Evolutionary conservation across 371 early-diverging fungal genomes (phyloP).

Genomic region (Capillidium heterosporum): DNA sequence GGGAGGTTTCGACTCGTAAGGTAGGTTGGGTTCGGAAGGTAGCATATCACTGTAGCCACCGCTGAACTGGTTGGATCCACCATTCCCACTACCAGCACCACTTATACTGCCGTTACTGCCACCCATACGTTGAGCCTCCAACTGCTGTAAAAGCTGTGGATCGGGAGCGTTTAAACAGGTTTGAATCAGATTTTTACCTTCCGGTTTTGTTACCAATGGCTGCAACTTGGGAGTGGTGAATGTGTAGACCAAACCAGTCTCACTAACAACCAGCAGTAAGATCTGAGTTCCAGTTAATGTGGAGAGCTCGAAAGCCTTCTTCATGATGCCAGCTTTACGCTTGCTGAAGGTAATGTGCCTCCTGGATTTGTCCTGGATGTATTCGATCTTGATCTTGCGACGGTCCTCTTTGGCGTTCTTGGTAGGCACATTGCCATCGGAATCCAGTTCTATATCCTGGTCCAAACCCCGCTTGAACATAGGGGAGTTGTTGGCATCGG

Average conservation of each 20-base stretch:
- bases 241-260: slow-evolving; percentile 95
- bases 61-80: too few relatives aligned
- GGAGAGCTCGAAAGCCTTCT: slow-evolving; percentile 95
- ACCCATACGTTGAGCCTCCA: not conserved
- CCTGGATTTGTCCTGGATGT: slow-evolving; percentile 86
- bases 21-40: too few relatives aligned
- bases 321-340: slow-evolving; percentile 98
- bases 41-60: too few relatives aligned
- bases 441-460: not conserved
- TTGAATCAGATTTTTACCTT: slow-evolving; percentile 89
- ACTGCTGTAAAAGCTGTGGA: slow-evolving; percentile 12
- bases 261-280: slow-evolving; percentile 86
- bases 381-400: slow-evolving; percentile 93
- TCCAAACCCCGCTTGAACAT: too few relatives aligned
- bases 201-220: slow-evolving; percentile 83
- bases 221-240: slow-evolving; percentile 95
- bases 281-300: slow-evolving; percentile 96
- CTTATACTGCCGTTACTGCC: too few relatives aligned
- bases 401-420: slow-evolving; percentile 39
- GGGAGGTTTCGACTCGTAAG: too few relatives aligned
- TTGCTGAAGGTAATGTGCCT: slow-evolving; percentile 97
- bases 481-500: too few relatives aligned
- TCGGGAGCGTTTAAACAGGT: slow-evolving; percentile 82
- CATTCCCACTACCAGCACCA: too few relatives aligned
- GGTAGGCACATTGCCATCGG: slow-evolving; percentile 1